Evolutionary conservation across 768 basidiomycete genomes (phyloP).

Genomic region (Amanita molliuscula): DNA sequence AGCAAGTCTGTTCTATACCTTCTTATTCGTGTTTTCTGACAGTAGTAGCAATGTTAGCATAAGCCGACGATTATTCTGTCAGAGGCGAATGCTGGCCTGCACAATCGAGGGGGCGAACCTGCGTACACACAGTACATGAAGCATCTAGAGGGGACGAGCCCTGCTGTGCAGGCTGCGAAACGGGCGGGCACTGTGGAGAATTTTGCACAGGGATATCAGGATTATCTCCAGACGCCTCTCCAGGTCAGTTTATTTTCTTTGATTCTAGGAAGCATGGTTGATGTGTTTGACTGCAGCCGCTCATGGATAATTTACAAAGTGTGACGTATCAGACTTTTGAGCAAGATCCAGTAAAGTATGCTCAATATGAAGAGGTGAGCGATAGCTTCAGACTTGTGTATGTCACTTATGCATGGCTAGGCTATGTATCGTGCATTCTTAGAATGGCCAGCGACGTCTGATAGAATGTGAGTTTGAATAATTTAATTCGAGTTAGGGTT

Average conservation of each 20-base stretch:
- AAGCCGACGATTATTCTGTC: slow-evolving; percentile 79
- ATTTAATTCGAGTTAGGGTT: slow-evolving; percentile 4
- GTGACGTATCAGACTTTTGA: slow-evolving; percentile 97
- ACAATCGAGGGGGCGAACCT: slow-evolving; percentile 69
- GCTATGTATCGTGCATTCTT: slow-evolving; percentile 73
- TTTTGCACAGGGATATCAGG: slow-evolving; percentile 89
- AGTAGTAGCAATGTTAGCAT: slow-evolving; percentile 41
- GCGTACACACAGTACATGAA: slow-evolving; percentile 88
- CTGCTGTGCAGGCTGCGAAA: slow-evolving; percentile 49
- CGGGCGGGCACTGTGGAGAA: slow-evolving; percentile 74
- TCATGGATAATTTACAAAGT: slow-evolving; percentile 96
- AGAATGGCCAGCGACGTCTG: slow-evolving; percentile 47
- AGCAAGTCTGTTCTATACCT: slow-evolving; percentile 33
- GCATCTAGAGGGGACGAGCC: slow-evolving; percentile 74
- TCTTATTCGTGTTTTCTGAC: slow-evolving; percentile 6
- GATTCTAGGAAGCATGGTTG: slow-evolving; percentile 5
- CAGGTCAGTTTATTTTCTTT: slow-evolving; percentile 42
- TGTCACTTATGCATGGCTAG: slow-evolving; percentile 22
- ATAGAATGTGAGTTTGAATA: slow-evolving; percentile 46
- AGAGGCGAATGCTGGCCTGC: slow-evolving; percentile 51
- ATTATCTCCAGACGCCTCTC: slow-evolving; percentile 89
- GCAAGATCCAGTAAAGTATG: slow-evolving; percentile 94
- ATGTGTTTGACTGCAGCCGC: slow-evolving; percentile 40
- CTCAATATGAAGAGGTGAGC: slow-evolving; percentile 83
- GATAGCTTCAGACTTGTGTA: neutral